A percentile compares a stretch with the other conserved stretches of the same genome.
These are phyloP conservation scores for Ramaria rubella DNA, from an alignment of 768 basidiomycete species.

Conservation along the genomic window DNA sequence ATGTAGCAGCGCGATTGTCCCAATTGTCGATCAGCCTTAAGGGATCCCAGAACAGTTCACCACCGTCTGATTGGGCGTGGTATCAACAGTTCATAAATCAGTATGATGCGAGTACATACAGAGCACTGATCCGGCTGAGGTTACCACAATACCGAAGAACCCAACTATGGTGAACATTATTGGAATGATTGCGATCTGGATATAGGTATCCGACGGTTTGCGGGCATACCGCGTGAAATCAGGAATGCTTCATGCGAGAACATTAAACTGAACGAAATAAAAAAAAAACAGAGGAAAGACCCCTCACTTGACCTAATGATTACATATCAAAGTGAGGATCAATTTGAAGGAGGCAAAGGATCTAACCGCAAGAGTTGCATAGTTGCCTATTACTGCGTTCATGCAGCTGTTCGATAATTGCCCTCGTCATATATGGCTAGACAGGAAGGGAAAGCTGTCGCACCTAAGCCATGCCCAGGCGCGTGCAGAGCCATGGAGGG, in stretches of 20 bases:
- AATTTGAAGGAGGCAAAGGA: not conserved
- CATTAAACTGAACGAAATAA: not conserved
- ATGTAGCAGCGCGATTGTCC: slow-evolving; percentile 80
- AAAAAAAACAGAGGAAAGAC: not conserved
- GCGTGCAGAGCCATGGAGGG: slow-evolving; percentile 44
- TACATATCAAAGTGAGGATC: not conserved
- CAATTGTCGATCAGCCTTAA: slow-evolving; percentile 68
- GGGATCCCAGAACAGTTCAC: slow-evolving; percentile 61
- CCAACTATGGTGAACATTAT: slow-evolving; percentile 68
- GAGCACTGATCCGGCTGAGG: slow-evolving; percentile 63
- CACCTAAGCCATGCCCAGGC: slow-evolving; percentile 70
- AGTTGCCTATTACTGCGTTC: slow-evolving; percentile 72
- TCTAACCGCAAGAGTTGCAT: slow-evolving; percentile 55
- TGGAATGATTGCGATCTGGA: slow-evolving; percentile 58
- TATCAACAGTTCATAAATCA: not conserved
- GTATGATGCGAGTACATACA: slow-evolving; percentile 21
- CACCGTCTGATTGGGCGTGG: slow-evolving; percentile 35
- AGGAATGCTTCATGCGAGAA: slow-evolving; percentile 50
- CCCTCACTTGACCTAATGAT: slow-evolving; percentile 3
- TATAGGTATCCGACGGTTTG: slow-evolving; percentile 11
- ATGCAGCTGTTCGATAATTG: slow-evolving; percentile 36
- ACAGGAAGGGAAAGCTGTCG: not conserved
- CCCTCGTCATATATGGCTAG: not conserved
- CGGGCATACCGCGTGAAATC: slow-evolving; percentile 45
- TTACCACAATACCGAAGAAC: slow-evolving; percentile 77